Percentiles rank a stretch among this genome's conserved stretches.
These are phyloP conservation scores for Cyberlindnera japonica DNA, from an alignment of 805 yeast species.

Conservation along the genomic window DNA sequence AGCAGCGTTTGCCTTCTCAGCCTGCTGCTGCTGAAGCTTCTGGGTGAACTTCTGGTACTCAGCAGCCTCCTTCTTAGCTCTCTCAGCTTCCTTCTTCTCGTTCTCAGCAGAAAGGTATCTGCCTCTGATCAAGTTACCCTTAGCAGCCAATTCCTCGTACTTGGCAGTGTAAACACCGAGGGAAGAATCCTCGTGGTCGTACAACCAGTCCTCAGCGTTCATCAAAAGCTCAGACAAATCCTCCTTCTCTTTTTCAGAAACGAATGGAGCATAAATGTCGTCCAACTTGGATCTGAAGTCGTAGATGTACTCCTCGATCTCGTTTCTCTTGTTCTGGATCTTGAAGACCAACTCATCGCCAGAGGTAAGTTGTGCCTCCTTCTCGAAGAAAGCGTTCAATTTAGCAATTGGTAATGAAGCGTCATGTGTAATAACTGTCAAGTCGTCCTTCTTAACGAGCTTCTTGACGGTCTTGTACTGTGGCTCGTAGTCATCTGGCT, in stretches of 20 bases:
- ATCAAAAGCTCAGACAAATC: conserved; percentile 67
- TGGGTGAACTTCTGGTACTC: conserved; percentile 42
- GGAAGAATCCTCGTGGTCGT: conserved; percentile 94
- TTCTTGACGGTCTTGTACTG: conserved; percentile 87
- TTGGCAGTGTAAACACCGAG: conserved; percentile 97
- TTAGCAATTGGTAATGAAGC: conserved; percentile 54
- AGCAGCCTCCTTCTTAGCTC: conserved; percentile 83
- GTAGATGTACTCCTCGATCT: conserved; percentile 97
- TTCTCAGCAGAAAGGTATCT: conserved; percentile 92
- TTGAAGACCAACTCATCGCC: conserved; percentile 96
- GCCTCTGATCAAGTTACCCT: conserved; percentile 94
- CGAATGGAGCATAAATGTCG: conserved; percentile 83
- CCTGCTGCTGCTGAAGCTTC: conserved; percentile 31
- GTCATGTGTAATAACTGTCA: conserved; percentile 56
- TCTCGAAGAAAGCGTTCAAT: conserved; percentile 66
- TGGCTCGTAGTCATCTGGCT: conserved; percentile 84
- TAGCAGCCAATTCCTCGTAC: conserved; percentile 92
- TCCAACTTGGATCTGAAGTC: conserved; percentile 96
- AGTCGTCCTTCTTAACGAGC: conserved; percentile 85
- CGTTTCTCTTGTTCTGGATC: conserved; percentile 98
- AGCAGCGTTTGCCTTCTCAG: conserved; percentile 15
- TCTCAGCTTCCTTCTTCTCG: conserved; percentile 86
- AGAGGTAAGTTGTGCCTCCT: conserved; percentile 78
- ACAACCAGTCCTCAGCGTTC: conserved; percentile 97
- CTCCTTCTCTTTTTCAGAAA: conserved; percentile 85